These are phyloP conservation scores for Chytriomyces confervae DNA, from an alignment of 192 early-diverging fungal genomes.

Conservation along the genomic window DNA sequence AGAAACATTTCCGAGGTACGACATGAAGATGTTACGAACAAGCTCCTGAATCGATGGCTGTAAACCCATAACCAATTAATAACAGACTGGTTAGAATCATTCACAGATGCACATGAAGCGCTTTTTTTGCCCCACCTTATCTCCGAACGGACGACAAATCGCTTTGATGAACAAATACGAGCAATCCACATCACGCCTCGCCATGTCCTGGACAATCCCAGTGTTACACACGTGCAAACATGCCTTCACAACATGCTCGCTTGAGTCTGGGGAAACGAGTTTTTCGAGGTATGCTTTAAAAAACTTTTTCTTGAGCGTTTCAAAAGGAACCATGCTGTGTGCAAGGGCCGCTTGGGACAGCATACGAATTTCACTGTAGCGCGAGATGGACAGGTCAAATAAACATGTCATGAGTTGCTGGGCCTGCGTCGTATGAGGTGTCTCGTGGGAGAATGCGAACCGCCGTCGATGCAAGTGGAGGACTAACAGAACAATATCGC, in stretches of 20 bases:
- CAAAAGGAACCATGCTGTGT: slow-evolving; percentile 45
- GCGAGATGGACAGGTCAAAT: slow-evolving; percentile 55
- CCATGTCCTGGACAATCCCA: slow-evolving; percentile 54
- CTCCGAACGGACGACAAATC: slow-evolving; percentile 65
- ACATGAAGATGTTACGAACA: slow-evolving; percentile 66
- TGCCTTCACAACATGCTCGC: slow-evolving; percentile 69
- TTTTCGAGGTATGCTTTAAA: slow-evolving; percentile 19
- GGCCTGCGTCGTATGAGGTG: slow-evolving; percentile 13
- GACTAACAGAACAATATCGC: slow-evolving; percentile 16
- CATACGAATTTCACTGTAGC: slow-evolving; percentile 49
- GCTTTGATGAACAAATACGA: slow-evolving; percentile 58
- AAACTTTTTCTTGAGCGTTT: slow-evolving; percentile 48
- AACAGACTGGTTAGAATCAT: background rate
- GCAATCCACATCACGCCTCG: slow-evolving; percentile 64
- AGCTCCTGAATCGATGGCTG: slow-evolving; percentile 70
- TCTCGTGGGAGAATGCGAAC: slow-evolving; percentile 10
- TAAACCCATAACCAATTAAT: background rate
- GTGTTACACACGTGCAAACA: slow-evolving; percentile 59
- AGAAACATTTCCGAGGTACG: slow-evolving; percentile 57
- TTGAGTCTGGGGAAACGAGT: slow-evolving; percentile 44
- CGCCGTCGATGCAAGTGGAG: slow-evolving; percentile 20
- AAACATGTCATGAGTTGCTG: slow-evolving; percentile 2
- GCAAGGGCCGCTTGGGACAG: slow-evolving; percentile 35
- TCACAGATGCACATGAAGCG: background rate
- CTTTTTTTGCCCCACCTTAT: slow-evolving; percentile 50